Evolutionary conservation across 495 filamentous ascomycete species (phyloP), one percentile per base, ranked within the genome.

Genomic region (Bryoglossum gracile): DNA sequence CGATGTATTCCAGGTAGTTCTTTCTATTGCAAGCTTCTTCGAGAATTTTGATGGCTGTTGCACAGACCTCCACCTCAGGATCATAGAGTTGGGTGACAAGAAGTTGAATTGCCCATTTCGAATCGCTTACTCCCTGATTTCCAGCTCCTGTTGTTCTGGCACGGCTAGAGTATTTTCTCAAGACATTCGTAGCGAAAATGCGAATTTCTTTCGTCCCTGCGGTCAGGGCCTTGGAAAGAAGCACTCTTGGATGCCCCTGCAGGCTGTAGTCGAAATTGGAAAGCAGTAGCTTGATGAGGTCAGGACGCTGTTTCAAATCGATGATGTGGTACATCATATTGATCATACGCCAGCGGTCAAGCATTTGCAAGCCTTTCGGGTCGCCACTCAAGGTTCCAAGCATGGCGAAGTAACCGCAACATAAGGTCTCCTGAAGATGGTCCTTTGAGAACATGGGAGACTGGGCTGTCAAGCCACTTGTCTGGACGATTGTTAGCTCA

Each of bases 311-410:
- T 55, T 83, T 82, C 16, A 95, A 74, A 58, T 97, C 94, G 46
- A 94, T 78, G 57, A 98, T 92, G 61, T 96, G 91, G 62, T 98
- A 98, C 71, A 95, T 90, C 87, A 97, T 97, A 64, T 96, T 97
- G 62, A 95, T 83, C 74, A 97, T 91, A 52, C 87, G 87, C 89
- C 91, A 97, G 53, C 88, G 74, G 60, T 95, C 90, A 64, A 98
- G 82, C 78, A 97, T 95, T 54, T 80, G 76, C 22, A 96, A 73
- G 0, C 92, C 92, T 49, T 80, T 85, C 0, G 73, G 65, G 62
- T 95, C 87, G 35, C 80, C 81, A 60, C 84, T 95, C 50, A 98
- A 62, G 11, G 82, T 81, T 10, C 92, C 92, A 6, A 98, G 69
- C 69, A 98, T 86, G 14, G 87, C 79, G 67, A 98, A 97, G 59